Conservation (phyloP, 768 basidiomycete genomes). For the Tulasnella sp. region DNA sequence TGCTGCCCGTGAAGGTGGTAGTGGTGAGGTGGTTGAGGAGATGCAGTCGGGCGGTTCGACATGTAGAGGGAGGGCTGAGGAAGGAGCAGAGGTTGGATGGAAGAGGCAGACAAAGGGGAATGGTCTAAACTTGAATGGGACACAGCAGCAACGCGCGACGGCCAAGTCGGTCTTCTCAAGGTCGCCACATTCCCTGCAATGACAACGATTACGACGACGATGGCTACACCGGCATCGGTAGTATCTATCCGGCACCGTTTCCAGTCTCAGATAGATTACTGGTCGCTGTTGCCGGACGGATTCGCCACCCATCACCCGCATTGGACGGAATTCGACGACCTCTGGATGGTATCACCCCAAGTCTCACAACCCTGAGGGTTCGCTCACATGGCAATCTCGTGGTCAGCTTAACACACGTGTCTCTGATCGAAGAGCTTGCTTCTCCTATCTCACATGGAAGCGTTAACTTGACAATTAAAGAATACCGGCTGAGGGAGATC, state of each 20-base stretch:
- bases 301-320: background rate
- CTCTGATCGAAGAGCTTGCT: background rate
- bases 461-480: too few species aligned
- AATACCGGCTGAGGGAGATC: too few species aligned
- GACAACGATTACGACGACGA: background rate
- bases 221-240: background rate
- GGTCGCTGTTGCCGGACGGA: background rate
- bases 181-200: background rate
- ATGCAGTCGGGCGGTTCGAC: constrained; percentile 8
- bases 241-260: background rate
- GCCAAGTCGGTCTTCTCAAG: constrained; percentile 9
- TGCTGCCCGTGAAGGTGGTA: background rate
- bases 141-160: background rate
- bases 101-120: background rate
- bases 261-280: background rate
- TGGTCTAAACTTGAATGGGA: constrained; percentile 7
- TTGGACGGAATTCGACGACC: too few species aligned
- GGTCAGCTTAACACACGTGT: background rate
- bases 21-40: constrained; percentile 13
- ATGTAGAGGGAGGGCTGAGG: constrained; percentile 1
- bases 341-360: too few species aligned
- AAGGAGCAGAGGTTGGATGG: constrained; percentile 7
- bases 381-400: background rate
- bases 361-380: background rate
- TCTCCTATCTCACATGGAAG: background rate